Percentiles rank a stretch among this genome's conserved stretches.
These are phyloP conservation scores for Nephelium lappaceum DNA, from an alignment of 345 rosid genomes.

Conservation along the genomic window DNA sequence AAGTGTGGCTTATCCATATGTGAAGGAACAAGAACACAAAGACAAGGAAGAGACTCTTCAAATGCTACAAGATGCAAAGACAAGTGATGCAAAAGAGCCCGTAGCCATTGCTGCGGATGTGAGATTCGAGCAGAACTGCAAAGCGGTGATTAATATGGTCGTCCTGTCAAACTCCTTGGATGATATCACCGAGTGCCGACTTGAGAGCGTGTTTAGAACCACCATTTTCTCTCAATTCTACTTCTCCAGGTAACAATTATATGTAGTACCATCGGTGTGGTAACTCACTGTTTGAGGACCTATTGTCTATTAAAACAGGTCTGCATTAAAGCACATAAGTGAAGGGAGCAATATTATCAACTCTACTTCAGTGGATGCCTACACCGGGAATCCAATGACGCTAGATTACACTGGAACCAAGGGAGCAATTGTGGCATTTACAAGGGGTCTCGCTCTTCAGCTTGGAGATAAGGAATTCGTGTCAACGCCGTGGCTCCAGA, in stretches of 20 bases:
- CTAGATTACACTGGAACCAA: slow-evolving; percentile 73
- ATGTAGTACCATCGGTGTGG: not conserved
- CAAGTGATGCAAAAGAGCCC: slow-evolving; percentile 59
- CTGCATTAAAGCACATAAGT: slow-evolving; percentile 69
- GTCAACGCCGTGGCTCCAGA: slow-evolving; percentile 84
- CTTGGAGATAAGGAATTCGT: slow-evolving; percentile 52
- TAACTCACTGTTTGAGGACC: too few relatives aligned
- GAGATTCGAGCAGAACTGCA: slow-evolving; percentile 67
- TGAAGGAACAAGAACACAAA: slow-evolving; percentile 59
- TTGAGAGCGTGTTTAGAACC: slow-evolving; percentile 65
- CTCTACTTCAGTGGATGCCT: slow-evolving; percentile 64
- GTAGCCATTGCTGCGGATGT: slow-evolving; percentile 58
- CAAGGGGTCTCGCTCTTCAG: slow-evolving; percentile 69
- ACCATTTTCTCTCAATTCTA: slow-evolving; percentile 69
- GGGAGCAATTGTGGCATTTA: slow-evolving; percentile 74
- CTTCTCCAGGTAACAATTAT: slow-evolving; percentile 40
- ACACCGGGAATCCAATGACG: slow-evolving; percentile 42
- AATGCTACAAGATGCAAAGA: slow-evolving; percentile 47
- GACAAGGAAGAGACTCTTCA: slow-evolving; percentile 60
- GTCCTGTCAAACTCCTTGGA: slow-evolving; percentile 47
- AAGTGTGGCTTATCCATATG: slow-evolving; percentile 67
- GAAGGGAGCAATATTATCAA: slow-evolving; percentile 72
- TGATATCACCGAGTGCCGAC: slow-evolving; percentile 60
- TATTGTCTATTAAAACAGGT: slow-evolving; percentile 35
- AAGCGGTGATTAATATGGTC: slow-evolving; percentile 57